Conservation (phyloP, 2,329 filamentous ascomycete species). For the Curvularia hawaiiensis region DNA sequence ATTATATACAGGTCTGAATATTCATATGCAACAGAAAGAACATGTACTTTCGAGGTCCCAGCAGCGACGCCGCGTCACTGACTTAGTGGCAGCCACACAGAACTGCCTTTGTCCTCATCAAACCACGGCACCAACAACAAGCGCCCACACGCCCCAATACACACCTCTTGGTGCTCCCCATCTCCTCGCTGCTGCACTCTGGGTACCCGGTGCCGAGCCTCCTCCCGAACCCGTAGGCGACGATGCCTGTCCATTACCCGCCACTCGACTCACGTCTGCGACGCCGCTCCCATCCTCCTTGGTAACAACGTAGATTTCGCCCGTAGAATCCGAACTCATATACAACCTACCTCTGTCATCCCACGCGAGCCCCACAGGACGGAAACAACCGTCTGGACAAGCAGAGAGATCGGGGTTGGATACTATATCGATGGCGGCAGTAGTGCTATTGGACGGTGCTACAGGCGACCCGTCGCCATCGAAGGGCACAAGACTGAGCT, state of each 20-base stretch:
- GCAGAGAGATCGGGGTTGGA: constrained; percentile 58
- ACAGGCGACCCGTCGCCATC: constrained; percentile 52
- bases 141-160: constrained; percentile 15
- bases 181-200: constrained; percentile 1
- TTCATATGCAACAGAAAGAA: neutral
- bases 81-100: too few relatives aligned
- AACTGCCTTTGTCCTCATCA: neutral
- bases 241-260: constrained; percentile 17
- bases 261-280: constrained; percentile 27
- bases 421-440: constrained; percentile 59
- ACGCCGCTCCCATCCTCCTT: constrained; percentile 39
- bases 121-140: constrained; percentile 12
- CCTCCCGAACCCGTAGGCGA: constrained; percentile 15
- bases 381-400: constrained; percentile 65
- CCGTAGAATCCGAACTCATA: constrained; percentile 66
- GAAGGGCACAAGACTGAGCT: constrained; percentile 55
- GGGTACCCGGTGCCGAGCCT: constrained; percentile 12
- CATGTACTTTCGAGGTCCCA: neutral
- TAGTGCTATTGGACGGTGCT: constrained; percentile 52
- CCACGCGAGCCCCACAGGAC: constrained; percentile 64
- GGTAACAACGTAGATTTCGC: constrained; percentile 65
- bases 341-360: constrained; percentile 61
- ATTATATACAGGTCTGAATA: neutral
- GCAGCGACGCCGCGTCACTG: neutral
- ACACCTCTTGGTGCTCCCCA: constrained; percentile 6